Base-by-base conservation (phyloP, 148 eudicot genomes). In the Spergularia bocconei region DNA sequence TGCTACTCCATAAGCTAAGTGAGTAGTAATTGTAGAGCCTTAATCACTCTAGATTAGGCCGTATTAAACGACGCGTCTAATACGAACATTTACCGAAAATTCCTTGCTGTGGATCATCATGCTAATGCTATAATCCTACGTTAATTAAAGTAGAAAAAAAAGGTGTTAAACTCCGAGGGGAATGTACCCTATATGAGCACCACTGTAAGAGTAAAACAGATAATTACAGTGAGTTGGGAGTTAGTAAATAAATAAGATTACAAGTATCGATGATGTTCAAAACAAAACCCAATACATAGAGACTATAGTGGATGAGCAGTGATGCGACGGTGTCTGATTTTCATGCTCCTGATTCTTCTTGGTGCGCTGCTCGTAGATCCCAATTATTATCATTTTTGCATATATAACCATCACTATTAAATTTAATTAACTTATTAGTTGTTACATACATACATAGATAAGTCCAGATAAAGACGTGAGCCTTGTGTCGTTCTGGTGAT, bases 121-220 rank as follows among this genome's bases (percentile, higher is more conserved):
- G 10, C 44, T 41, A 41, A 6, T 44, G 10, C 8, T 44, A 6
- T 6, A 44, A 44, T 6, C 10, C 10, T 44, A 44, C 48, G 48
- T 44, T 44, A 9, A 9, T 6, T 44, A 6, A 44, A 9, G 48
- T 44, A 44, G 8, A 44, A 6, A 9, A 44, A 44, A 44, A 44
- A 9, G 48, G 48, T 6, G 60, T n/a, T 29, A 50, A 60, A 33
- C 7, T 70, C 63, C 70, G 74, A 61, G 70, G 62, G 63, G 69
- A 70, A 77, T 60, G 53, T 71, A 52, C 79, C 79, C 74, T 77
- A 67, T n/a, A 50, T 60, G 79, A 57, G 57, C 79, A 48, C 62
- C 67, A 20, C 0, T 9, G 8, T 44, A 44, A 2, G 48, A 44
- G 48, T 44, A 9, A 44, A 44, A 9, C 48, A 5, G 48, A 6